Conservation (phyloP, 768 basidiomycete species). For the Kondoa malvinella region DNA sequence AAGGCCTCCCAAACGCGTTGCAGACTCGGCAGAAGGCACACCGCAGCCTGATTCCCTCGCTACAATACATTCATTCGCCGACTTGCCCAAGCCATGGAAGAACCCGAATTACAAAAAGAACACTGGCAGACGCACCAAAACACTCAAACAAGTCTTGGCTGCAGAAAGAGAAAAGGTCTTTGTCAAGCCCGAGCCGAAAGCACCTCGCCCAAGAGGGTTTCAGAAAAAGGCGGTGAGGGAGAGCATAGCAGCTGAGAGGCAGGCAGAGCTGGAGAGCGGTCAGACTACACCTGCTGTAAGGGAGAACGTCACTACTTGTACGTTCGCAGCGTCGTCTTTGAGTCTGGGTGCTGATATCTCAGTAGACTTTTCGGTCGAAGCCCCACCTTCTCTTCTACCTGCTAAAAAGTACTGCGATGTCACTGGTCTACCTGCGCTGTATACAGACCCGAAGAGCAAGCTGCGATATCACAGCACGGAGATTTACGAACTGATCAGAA, state of each 20-base stretch:
- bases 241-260: background rate
- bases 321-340: background rate
- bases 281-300: background rate
- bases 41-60: background rate
- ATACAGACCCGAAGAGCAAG: slow-evolving; percentile 34
- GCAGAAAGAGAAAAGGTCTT: slow-evolving; percentile 18
- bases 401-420: slow-evolving; percentile 38
- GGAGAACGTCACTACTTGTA: background rate
- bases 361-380: slow-evolving; percentile 19
- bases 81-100: slow-evolving; percentile 20
- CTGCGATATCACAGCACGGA: slow-evolving; percentile 34
- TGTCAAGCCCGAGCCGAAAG: background rate
- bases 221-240: background rate
- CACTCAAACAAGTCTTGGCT: slow-evolving; percentile 23
- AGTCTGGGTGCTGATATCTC: background rate
- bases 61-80: slow-evolving; percentile 5
- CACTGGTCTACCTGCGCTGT: slow-evolving; percentile 33
- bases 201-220: background rate
- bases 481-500: slow-evolving; percentile 33
- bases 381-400: slow-evolving; percentile 33
- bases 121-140: slow-evolving; percentile 16
- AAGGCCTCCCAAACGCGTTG: background rate
- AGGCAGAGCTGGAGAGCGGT: background rate
- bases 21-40: background rate
- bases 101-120: slow-evolving; percentile 16